These are phyloP conservation scores for Pachyrhizus erosus DNA, from an alignment of 306 rosid species.

Conservation along the genomic window DNA sequence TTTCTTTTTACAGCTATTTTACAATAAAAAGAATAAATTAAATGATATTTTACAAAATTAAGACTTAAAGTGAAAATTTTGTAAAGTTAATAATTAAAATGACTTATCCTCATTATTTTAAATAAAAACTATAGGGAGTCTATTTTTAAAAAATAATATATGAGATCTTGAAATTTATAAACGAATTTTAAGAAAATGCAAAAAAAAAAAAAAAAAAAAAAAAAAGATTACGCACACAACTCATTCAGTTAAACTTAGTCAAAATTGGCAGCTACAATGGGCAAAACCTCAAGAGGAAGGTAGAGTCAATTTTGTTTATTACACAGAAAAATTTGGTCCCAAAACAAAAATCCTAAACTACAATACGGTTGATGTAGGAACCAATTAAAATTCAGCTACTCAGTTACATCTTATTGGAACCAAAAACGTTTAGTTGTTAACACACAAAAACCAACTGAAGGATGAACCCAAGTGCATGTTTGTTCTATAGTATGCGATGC, in stretches of 20 bases:
- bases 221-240: too few species aligned
- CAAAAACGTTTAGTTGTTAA: slow-evolving; percentile 20
- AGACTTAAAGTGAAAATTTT: too few species aligned
- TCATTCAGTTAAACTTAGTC: background rate
- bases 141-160: background rate
- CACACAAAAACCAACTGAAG: background rate
- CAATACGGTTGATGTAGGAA: background rate
- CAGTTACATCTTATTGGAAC: background rate
- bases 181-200: background rate
- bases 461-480: background rate
- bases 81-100: background rate
- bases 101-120: background rate
- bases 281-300: background rate
- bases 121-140: background rate
- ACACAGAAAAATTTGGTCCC: background rate
- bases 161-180: background rate
- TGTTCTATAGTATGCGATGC: slow-evolving; percentile 24
- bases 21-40: too few species aligned
- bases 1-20: too few species aligned
- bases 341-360: slow-evolving; percentile 1
- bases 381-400: background rate
- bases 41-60: too few species aligned
- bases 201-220: background rate
- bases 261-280: background rate
- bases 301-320: background rate